phyloP scores from a whole-genome alignment of 148 eudicot genomes.

The Vaccinium vitisidaea region DNA sequence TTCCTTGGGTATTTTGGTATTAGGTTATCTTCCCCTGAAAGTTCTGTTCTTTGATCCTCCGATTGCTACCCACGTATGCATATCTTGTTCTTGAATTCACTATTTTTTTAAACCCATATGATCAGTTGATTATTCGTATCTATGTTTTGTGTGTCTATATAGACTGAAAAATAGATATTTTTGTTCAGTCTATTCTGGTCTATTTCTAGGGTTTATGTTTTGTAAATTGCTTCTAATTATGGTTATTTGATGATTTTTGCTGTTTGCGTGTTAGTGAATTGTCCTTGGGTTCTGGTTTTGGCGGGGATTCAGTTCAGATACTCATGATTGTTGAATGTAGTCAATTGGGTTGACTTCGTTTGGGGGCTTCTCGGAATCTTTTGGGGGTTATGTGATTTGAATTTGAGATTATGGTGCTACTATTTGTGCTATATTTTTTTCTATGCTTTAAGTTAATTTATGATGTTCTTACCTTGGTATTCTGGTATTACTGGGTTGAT shows the following conservation, averaged over 20 bases:
- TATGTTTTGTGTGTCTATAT: background rate
- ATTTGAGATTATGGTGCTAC: background rate
- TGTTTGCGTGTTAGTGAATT: background rate
- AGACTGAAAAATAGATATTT: background rate
- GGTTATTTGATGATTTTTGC: background rate
- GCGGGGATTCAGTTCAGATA: background rate
- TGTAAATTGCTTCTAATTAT: background rate
- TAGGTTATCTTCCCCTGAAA: background rate
- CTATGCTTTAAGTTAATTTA: background rate
- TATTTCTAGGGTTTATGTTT: constrained; percentile 13
- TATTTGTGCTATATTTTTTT: background rate
- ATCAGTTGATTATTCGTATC: background rate
- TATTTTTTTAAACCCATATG: background rate
- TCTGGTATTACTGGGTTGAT: background rate
- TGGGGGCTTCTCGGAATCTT: background rate
- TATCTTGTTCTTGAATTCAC: constrained; percentile 1
- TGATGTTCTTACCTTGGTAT: background rate
- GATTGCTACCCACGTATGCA: background rate
- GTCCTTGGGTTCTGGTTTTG: background rate
- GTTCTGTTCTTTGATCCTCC: background rate
- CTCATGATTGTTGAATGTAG: background rate
- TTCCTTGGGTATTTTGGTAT: background rate
- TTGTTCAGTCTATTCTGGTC: background rate
- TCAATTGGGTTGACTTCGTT: constrained; percentile 9
- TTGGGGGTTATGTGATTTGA: background rate